phyloP scores from a whole-genome alignment of 2,329 filamentous ascomycete species.

The Didymella pinodella region DNA sequence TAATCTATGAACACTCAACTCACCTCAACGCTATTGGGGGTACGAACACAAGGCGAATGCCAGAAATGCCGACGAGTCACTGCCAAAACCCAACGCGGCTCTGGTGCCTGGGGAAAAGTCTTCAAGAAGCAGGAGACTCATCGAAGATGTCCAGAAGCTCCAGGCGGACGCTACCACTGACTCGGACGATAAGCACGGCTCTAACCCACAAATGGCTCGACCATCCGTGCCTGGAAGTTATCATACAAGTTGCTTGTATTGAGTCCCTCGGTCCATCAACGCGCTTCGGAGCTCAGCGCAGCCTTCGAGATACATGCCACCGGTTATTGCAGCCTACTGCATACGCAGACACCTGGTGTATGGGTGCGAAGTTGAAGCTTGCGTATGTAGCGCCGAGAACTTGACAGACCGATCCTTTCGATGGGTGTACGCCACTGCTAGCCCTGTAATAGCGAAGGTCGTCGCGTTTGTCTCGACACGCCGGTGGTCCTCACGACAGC shows the following conservation, averaged over 20 bases:
- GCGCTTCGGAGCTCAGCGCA: not conserved
- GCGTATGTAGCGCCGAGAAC: not conserved
- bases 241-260: not conserved
- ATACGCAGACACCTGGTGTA: not conserved
- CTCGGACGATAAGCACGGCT: not conserved
- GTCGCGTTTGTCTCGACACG: not conserved
- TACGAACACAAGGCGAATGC: not conserved
- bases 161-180: not conserved
- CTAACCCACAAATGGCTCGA: slow-evolving; percentile 8
- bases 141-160: not conserved
- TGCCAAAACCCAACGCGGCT: not conserved
- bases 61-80: not conserved
- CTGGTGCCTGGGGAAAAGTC: not conserved
- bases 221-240: slow-evolving; percentile 14
- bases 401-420: not conserved
- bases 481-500: not conserved
- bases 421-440: not conserved
- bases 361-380: not conserved
- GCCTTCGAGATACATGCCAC: not conserved
- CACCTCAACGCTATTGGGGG: not conserved
- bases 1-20: not conserved
- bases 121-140: not conserved
- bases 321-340: not conserved
- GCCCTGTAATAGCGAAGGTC: not conserved
- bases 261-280: not conserved